Evolutionary conservation across 192 early-diverging fungal genomes (phyloP).

Genomic region (Coemansia sp.): DNA sequence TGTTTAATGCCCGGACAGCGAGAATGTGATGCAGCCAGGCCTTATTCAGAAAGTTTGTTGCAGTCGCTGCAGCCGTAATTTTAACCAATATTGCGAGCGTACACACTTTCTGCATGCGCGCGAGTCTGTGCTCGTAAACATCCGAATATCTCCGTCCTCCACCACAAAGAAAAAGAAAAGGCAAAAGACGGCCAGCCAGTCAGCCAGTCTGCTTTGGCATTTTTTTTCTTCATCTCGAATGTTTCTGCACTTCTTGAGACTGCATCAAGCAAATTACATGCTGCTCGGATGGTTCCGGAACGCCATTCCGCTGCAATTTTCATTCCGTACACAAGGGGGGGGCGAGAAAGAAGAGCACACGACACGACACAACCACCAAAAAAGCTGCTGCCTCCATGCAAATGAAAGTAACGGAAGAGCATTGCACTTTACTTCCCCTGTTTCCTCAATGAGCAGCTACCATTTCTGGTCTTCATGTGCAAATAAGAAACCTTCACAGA

Average conservation of each 20-base stretch:
- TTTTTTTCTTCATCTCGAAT: too few relatives aligned
- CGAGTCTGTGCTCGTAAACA: conserved; percentile 10
- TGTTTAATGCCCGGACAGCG: neutral
- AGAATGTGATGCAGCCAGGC: neutral
- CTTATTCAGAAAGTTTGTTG: conserved; percentile 1
- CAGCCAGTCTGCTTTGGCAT: too few relatives aligned
- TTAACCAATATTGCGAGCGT: too few relatives aligned
- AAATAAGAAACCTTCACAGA: too few relatives aligned
- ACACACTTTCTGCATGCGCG: neutral
- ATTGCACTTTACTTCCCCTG: too few relatives aligned
- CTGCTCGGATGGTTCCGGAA: conserved; percentile 11
- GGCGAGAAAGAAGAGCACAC: neutral
- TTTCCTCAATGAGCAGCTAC: too few relatives aligned
- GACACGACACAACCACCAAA: neutral
- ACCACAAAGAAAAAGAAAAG: too few relatives aligned
- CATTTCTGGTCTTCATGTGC: too few relatives aligned
- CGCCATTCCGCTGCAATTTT: neutral
- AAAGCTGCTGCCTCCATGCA: too few relatives aligned
- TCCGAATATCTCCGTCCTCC: neutral
- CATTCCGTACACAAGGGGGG: neutral
- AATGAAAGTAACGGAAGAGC: too few relatives aligned
- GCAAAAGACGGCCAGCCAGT: too few relatives aligned
- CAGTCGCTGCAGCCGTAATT: neutral
- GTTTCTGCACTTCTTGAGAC: too few relatives aligned
- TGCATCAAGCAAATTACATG: neutral